These are phyloP conservation scores for Akebia trifoliata DNA, from an alignment of 164 flowering plant species.

Conservation along the genomic window DNA sequence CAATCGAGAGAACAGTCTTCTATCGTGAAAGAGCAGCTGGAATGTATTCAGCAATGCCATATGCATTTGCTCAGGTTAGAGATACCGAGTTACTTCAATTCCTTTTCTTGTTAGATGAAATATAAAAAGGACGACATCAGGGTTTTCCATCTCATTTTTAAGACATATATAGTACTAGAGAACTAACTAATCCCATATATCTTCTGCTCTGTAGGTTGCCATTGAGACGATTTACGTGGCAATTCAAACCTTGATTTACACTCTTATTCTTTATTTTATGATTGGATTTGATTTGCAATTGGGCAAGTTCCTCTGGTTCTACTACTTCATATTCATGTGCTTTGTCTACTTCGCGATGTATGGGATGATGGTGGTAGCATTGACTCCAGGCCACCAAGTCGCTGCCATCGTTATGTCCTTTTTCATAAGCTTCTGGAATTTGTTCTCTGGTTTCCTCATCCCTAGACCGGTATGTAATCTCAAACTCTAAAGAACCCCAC, in stretches of 20 bases:
- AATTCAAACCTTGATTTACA: conserved; percentile 34
- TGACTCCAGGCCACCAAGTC: conserved; percentile 44
- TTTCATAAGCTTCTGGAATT: conserved; percentile 52
- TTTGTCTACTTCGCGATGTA: conserved; percentile 40
- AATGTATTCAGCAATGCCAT: conserved; percentile 72
- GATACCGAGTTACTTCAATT: background rate
- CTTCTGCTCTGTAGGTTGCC: conserved; percentile 31
- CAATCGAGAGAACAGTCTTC: conserved; percentile 65
- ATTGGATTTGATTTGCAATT: conserved; percentile 42
- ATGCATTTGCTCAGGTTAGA: conserved; percentile 68
- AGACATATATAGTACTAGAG: background rate
- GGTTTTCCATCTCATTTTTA: background rate
- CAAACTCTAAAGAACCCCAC: background rate
- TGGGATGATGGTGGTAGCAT: conserved; percentile 57
- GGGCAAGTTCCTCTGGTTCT: conserved; percentile 40
- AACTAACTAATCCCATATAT: background rate
- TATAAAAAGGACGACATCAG: background rate
- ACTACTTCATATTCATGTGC: conserved; percentile 47
- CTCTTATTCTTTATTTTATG: conserved; percentile 42
- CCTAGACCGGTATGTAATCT: conserved; percentile 38
- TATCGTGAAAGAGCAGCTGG: conserved; percentile 87
- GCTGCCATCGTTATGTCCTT: conserved; percentile 52
- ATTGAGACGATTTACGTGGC: conserved; percentile 38
- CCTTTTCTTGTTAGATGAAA: background rate
- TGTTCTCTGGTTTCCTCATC: conserved; percentile 59